Conservation (phyloP, 1,139 yeast species). For the Geotrichum candidum region DNA sequence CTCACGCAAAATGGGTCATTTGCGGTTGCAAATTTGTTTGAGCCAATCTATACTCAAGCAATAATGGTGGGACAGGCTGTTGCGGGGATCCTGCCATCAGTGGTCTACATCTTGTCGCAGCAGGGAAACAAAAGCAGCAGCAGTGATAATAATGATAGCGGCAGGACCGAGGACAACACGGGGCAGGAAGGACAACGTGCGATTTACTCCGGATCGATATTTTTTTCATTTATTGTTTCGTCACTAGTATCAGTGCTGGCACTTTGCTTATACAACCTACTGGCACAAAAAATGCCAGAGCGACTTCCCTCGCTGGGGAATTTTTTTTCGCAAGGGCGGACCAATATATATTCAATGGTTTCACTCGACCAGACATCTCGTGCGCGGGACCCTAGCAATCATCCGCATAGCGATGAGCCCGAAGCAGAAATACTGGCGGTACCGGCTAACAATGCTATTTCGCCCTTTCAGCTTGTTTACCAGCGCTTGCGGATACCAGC, state of each 20-base stretch:
- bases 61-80: constrained; percentile 93
- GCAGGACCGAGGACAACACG: background rate
- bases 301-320: background rate
- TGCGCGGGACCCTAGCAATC: background rate
- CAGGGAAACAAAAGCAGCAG: background rate
- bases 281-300: constrained; percentile 9
- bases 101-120: constrained; percentile 57
- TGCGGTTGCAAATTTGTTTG: constrained; percentile 78
- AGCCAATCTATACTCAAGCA: constrained; percentile 75
- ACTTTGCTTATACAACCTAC: constrained; percentile 25
- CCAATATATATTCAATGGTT: background rate
- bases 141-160: background rate
- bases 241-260: constrained; percentile 53
- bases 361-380: background rate
- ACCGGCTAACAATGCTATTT: background rate
- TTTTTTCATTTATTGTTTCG: constrained; percentile 66
- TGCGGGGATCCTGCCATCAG: constrained; percentile 85
- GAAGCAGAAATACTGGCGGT: background rate
- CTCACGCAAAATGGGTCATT: constrained; percentile 84
- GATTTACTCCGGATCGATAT: constrained; percentile 36
- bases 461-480: background rate
- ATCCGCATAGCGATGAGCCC: background rate
- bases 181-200: background rate
- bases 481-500: constrained; percentile 56
- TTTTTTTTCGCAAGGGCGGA: background rate